Base-by-base conservation (phyloP, 257 asterid species). In the Nicotiana sylvestris region DNA sequence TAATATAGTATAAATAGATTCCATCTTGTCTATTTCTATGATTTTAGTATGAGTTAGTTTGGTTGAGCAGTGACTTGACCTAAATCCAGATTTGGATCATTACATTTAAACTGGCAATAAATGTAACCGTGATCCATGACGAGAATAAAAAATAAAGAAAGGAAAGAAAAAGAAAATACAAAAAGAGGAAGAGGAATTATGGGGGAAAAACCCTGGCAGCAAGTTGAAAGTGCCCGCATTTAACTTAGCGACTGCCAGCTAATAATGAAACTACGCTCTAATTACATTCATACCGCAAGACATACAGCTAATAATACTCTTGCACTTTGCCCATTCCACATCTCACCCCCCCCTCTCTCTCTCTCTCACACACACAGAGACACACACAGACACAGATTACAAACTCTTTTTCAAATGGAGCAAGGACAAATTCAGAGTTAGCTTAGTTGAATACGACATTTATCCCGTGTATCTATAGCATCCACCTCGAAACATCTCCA, bases 401-500 rank as follows among this genome's bases (percentile, higher is more conserved):
- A 70, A 70, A 39, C 58, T 4, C 18, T 29, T 77, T 5, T 32
- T 66, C 77, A 81, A 66, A 66, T 81, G 78, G 66, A 81, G 83
- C 18, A 80, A 43, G 37, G 32, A 4, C 51, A 46, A 49, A 80
- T 70, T 30, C 46, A 10, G 78, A 37, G 37, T 78, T 29, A 78
- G 55, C 49, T 39, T 39, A 39, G 49, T 39, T 39, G 46, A 39
- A 39, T 39, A 6, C 46, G 6, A 39, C 49, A 39, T 39, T 39
- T 39, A 6, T 37, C 16, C 61, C 43, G 35, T 80, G 62, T 49
- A 30, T 56, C 76, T 17, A 57, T 43, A 30, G 51, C 58, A 62
- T 80, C 18, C 39, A 80, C 51, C 15, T 69, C 9, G 39, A 39
- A 29, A 39, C 61, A 27, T 17, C 57, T 17, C 21, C 76, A 25